Percentiles rank a stretch among this genome's conserved stretches.
These are phyloP conservation scores for Rhodotorula diobovata DNA, from an alignment of 768 basidiomycete species.

Conservation along the genomic window DNA sequence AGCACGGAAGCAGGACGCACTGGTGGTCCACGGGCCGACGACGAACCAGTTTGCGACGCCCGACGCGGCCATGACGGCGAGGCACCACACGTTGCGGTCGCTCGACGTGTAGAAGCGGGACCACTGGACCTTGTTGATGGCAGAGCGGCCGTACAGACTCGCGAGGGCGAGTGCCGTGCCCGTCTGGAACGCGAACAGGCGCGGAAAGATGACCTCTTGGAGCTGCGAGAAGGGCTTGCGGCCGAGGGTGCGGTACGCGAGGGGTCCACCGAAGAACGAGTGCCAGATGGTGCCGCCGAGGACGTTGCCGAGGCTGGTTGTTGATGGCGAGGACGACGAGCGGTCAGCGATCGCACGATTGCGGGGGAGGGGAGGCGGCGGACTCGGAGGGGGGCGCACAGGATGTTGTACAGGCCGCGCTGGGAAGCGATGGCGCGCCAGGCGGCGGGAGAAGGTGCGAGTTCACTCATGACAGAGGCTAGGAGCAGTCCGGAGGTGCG, in stretches of 20 bases:
- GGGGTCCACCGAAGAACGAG: constrained; percentile 22
- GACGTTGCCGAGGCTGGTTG: constrained; percentile 25
- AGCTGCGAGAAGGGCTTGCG: constrained; percentile 39
- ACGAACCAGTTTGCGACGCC: constrained; percentile 26
- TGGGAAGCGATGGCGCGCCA: constrained; percentile 8
- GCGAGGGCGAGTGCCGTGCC: constrained; percentile 13
- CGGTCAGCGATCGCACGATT: constrained; percentile 6
- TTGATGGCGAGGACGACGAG: neutral
- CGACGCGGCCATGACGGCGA: constrained; percentile 14
- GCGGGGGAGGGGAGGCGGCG: neutral
- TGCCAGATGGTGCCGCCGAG: constrained; percentile 33
- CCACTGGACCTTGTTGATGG: neutral
- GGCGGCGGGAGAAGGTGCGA: neutral
- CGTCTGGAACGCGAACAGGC: constrained; percentile 27
- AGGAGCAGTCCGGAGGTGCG: too few relatives aligned
- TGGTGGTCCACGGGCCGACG: constrained; percentile 38
- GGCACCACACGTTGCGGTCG: constrained; percentile 24
- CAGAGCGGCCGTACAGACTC: constrained; percentile 15
- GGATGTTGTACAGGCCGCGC: constrained; percentile 17
- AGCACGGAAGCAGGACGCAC: too few relatives aligned
- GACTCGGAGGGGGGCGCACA: constrained; percentile 1
- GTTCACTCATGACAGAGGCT: too few relatives aligned
- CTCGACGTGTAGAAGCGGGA: neutral
- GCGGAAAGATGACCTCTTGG: constrained; percentile 37
- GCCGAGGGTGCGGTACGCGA: constrained; percentile 32